Percentiles rank a stretch among this genome's conserved stretches.
Conservation (phyloP, 2,329 filamentous ascomycete genomes). For the Samsoniella hepiali region DNA sequence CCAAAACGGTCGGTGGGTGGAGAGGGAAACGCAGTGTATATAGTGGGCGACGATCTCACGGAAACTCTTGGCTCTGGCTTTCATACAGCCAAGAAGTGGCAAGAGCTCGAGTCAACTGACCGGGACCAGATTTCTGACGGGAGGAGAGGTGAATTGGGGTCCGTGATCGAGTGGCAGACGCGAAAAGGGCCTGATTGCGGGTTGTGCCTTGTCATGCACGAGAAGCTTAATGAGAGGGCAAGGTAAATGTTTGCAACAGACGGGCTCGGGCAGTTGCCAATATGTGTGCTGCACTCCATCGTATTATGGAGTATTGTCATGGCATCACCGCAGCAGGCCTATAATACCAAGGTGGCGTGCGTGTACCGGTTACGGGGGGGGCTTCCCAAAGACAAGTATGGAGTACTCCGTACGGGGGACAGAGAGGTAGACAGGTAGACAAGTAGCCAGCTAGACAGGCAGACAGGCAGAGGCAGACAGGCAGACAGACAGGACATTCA, state of each 20-base stretch:
- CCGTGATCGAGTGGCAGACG: background rate
- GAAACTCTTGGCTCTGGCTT: slow-evolving; percentile 12
- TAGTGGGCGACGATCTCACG: slow-evolving; percentile 17
- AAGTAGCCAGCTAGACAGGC: too few relatives aligned
- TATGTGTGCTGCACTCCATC: slow-evolving; percentile 15
- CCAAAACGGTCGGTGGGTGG: slow-evolving; percentile 7
- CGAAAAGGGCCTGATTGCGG: slow-evolving; percentile 6
- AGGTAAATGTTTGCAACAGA: slow-evolving; percentile 8
- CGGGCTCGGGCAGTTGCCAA: slow-evolving; percentile 12
- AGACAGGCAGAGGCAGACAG: too few relatives aligned
- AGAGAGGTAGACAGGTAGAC: too few relatives aligned
- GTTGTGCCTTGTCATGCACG: slow-evolving; percentile 14
- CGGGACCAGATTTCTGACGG: background rate
- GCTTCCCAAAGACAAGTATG: background rate
- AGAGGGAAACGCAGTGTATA: slow-evolving; percentile 14
- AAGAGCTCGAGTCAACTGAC: slow-evolving; percentile 9
- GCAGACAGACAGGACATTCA: background rate
- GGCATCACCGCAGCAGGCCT: slow-evolving; percentile 14
- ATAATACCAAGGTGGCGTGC: slow-evolving; percentile 14
- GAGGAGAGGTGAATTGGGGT: background rate
- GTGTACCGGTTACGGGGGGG: background rate
- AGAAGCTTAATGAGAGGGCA: slow-evolving; percentile 15
- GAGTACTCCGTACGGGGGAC: slow-evolving; percentile 1
- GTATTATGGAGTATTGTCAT: slow-evolving; percentile 17
- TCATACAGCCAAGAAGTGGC: background rate